Base-by-base conservation (phyloP, 257 asterid genomes). In the Capsicum baccatum region DNA sequence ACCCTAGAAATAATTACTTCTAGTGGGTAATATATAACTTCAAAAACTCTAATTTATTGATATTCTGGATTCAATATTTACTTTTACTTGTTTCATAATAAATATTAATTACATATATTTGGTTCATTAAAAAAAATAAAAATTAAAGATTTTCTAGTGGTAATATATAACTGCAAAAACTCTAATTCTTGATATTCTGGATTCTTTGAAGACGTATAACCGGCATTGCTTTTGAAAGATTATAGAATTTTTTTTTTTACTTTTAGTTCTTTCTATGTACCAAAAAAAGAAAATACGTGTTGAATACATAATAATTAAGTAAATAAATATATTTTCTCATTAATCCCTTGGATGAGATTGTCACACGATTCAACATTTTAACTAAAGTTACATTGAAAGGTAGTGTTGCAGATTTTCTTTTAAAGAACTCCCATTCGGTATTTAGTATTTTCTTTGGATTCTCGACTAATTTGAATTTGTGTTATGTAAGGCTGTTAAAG, bases 1-100 rank as follows among this genome's bases (percentile, higher is more conserved):
- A 69, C 78, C 54, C 78, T 69, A 69, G 54, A 69, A 68, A 69
- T 14, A 68, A 69, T 14, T 37, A 67, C 37, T 69, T 4, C 15
- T 16, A 39, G 78, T 39, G 78, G 52, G 1, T 5, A 8, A 37
- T 68, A 37, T 68, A 15, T 9, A 37, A 7, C 6, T 67, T 8
- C 19, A 35, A 13, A 39, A 37, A 68, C 50, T 37, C 6, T 37
- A 68, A 9, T 15, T 68, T 13, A 26, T 37, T 68, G 54, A 39
- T 68, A 68, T 39, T 8, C 0, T 37, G 76, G 21, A 13, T 37
- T 68, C 76, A 37, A 39, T 15, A 3, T 44, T 44, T 15, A 67
- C 1, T 37, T 67, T 21, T 37, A 37, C 48, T 37, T 15, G 17
- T 67, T 37, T 35, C 21, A 35, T 37, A 5, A 37, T 35, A 14